Base-by-base conservation (phyloP, 2,329 filamentous ascomycete species). In the Westerdykella aurantiaca region DNA sequence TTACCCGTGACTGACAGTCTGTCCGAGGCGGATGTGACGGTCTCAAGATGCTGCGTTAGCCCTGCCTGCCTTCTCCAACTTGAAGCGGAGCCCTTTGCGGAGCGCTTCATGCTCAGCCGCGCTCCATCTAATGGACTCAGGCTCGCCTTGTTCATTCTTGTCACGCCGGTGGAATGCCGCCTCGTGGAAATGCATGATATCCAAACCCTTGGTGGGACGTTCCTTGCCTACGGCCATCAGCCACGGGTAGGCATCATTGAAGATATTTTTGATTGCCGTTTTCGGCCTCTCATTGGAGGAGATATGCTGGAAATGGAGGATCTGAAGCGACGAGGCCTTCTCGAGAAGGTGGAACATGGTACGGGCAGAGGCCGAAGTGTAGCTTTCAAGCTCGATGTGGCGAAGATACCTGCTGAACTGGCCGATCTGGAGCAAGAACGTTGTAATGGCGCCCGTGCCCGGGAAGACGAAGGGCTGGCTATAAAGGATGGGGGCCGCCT, bases 231-330 rank as follows among this genome's bases (percentile, higher is more conserved):
- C 5, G 12, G 6, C 17, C 4, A 37, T 13, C 6, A 51, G 38
- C 48, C 46, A 53, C 13, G 6, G 14, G 14, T 38, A 17, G 17
- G 58, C 57, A 29, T 69, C 65, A 31, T 52, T 52, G 54, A 56
- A 61, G 52, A 70, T 63, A 6, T 46, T 37, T 44, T 61, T 64
- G 31, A 64, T 63, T 1, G 64, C 60, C 41, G 63, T 68, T 18
- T 42, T 46, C 0, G 63, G 58, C 16, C 37, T 34, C 43, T 51
- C 38, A 22, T 62, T 61, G 31, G 42, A 50, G 13, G 42, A 44
- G 1, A 51, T 41, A 33, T 51, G 50, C 4, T 41, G 38, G 46
- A 70, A 57, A 45, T 47, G 48, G 34, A 70, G 31, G 17, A 42
- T 43, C 11, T 47, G 13, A 1, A 70, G 45, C 37, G 61, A 53